Evolutionary conservation across 306 rosid species (phyloP).

Genomic region (Lablab purpureus): DNA sequence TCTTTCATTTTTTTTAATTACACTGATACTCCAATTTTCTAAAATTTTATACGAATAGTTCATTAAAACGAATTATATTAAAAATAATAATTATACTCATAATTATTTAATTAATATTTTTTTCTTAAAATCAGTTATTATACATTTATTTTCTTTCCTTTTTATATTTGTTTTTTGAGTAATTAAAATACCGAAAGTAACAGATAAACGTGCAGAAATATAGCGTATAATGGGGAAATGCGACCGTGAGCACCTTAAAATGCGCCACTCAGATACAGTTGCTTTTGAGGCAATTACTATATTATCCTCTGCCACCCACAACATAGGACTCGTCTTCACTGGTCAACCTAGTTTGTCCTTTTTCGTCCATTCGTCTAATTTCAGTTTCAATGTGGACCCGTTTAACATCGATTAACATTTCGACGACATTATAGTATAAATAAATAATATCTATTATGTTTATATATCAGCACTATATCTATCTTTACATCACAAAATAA

Average conservation of each 20-base stretch:
- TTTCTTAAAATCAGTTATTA: too few species aligned
- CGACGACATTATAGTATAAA: neutral
- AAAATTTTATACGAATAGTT: too few species aligned
- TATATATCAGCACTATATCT: neutral
- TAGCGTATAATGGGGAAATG: slow-evolving; percentile 20
- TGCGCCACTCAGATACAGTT: slow-evolving; percentile 30
- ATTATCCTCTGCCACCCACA: neutral
- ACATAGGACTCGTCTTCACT: neutral
- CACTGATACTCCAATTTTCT: too few species aligned
- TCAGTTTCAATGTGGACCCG: slow-evolving; percentile 22
- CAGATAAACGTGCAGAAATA: slow-evolving; percentile 2
- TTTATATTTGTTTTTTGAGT: neutral
- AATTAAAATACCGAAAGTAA: neutral
- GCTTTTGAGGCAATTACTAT: neutral
- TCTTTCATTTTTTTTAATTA: too few species aligned
- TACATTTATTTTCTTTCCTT: neutral
- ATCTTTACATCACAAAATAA: neutral
- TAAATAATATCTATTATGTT: neutral
- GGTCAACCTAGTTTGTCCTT: neutral
- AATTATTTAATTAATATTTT: too few species aligned
- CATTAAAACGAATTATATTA: too few species aligned
- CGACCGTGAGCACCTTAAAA: slow-evolving; percentile 19
- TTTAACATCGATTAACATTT: neutral
- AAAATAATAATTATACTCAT: too few species aligned
- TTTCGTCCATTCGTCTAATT: slow-evolving; percentile 13